Percentiles rank a stretch among this genome's conserved stretches.
phyloP scores from a whole-genome alignment of 768 basidiomycete species.

The Holtermanniella nyarrowii region DNA sequence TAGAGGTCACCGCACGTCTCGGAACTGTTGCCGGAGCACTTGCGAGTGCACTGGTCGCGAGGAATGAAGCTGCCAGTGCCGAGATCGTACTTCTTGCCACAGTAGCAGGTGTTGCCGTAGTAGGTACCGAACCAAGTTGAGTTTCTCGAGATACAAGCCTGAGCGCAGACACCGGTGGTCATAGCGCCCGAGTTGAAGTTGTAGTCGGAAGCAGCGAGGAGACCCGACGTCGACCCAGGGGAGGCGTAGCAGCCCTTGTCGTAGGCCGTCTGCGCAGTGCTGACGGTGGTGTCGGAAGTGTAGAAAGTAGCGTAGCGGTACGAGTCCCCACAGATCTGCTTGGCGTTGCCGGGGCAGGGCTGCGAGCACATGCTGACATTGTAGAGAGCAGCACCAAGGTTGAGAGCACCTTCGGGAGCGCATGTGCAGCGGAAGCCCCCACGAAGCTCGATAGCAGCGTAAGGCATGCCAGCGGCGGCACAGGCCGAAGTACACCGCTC shows the following conservation, averaged over 20 bases:
- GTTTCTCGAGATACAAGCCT: conserved; percentile 20
- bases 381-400: conserved; percentile 1
- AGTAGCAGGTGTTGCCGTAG: conserved; percentile 20
- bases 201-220: conserved; percentile 15
- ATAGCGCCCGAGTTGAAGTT: conserved; percentile 18
- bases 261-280: background rate
- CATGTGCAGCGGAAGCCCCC: conserved; percentile 8
- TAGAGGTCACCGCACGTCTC: conserved; percentile 27
- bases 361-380: conserved; percentile 7
- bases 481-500: conserved; percentile 13
- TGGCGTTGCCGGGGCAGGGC: conserved; percentile 10
- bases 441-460: conserved; percentile 11
- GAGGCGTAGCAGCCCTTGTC: conserved; percentile 24
- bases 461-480: conserved; percentile 12
- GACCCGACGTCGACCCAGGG: conserved; percentile 9
- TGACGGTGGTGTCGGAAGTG: conserved; percentile 5
- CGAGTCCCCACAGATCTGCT: conserved; percentile 12
- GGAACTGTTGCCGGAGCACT: conserved; percentile 25
- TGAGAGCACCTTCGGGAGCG: conserved; percentile 1
- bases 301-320: conserved; percentile 9
- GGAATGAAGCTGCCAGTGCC: conserved; percentile 18
- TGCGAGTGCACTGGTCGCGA: conserved; percentile 16
- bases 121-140: conserved; percentile 29
- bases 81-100: conserved; percentile 19
- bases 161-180: conserved; percentile 28